Evolutionary conservation across 2,329 filamentous ascomycete genomes (phyloP).

Genomic region (Penicillium sp.): DNA sequence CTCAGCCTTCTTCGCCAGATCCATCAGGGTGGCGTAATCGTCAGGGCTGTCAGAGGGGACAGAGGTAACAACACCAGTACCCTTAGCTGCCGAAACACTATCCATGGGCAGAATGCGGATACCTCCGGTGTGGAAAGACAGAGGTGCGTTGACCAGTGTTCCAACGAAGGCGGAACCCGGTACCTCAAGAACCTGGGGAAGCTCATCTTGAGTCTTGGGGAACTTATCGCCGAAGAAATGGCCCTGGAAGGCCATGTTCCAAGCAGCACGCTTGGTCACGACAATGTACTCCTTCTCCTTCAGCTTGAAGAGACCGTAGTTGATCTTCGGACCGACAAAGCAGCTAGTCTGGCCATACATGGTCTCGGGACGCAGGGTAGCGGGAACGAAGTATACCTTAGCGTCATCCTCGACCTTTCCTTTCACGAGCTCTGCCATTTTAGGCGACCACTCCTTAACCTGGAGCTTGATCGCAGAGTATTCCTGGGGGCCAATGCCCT

Average conservation of each 20-base stretch:
- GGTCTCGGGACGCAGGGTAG: constrained; percentile 90
- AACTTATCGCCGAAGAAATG: constrained; percentile 63
- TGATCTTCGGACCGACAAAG: constrained; percentile 87
- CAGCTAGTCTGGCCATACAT: constrained; percentile 99
- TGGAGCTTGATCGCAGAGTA: constrained; percentile 91
- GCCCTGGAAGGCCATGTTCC: constrained; percentile 95
- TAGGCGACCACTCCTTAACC: constrained; percentile 82
- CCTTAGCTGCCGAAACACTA: constrained; percentile 84
- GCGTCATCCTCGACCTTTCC: constrained; percentile 75
- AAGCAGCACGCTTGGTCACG: constrained; percentile 75
- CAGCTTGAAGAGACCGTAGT: constrained; percentile 83
- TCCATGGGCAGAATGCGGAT: constrained; percentile 95
- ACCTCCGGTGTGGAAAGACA: constrained; percentile 78
- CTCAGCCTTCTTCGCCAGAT: constrained; percentile 90
- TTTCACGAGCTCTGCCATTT: constrained; percentile 68
- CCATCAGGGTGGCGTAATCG: constrained; percentile 84
- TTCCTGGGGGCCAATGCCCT: constrained; percentile 81
- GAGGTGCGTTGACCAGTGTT: constrained; percentile 82
- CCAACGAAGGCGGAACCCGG: constrained; percentile 78
- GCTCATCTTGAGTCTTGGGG: constrained; percentile 63
- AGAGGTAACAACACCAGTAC: constrained; percentile 92
- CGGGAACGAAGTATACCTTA: constrained; percentile 84
- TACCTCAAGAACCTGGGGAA: constrained; percentile 72
- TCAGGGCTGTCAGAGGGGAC: constrained; percentile 96
- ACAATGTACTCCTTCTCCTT: constrained; percentile 78